These are phyloP conservation scores for Austroboletus festivus DNA, from an alignment of 768 basidiomycete species.

Conservation along the genomic window DNA sequence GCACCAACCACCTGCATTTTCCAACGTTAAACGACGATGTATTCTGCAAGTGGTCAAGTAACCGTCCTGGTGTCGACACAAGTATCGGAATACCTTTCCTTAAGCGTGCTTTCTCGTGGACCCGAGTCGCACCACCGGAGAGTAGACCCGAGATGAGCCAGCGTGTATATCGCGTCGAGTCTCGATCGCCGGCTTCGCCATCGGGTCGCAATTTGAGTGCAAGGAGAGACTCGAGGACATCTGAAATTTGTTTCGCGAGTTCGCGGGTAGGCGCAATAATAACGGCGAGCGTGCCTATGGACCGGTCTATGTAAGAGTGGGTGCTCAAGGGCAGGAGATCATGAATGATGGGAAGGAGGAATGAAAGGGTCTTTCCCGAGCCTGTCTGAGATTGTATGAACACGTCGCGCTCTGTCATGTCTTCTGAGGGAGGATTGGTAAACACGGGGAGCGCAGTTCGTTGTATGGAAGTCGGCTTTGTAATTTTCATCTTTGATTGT, in stretches of 20 bases:
- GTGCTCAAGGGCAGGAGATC: conserved; percentile 88
- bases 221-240: conserved; percentile 84
- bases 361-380: conserved; percentile 93
- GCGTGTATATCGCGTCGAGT: conserved; percentile 58
- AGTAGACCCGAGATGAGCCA: conserved; percentile 94
- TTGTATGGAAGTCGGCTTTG: conserved; percentile 89
- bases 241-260: conserved; percentile 93
- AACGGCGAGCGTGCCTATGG: conserved; percentile 90
- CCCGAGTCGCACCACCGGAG: conserved; percentile 89
- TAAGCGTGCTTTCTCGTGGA: conserved; percentile 93
- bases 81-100: conserved; percentile 94
- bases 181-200: conserved; percentile 51
- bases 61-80: conserved; percentile 91
- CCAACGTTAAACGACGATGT: conserved; percentile 90
- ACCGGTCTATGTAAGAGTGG: conserved; percentile 90
- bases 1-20: conserved; percentile 92
- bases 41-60: conserved; percentile 95
- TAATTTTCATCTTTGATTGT: conserved; percentile 72
- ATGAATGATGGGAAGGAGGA: conserved; percentile 91
- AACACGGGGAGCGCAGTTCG: conserved; percentile 66
- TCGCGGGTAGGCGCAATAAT: conserved; percentile 95
- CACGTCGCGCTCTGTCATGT: conserved; percentile 57
- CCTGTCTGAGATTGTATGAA: conserved; percentile 98
- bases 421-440: conserved; percentile 39
- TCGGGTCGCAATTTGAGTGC: conserved; percentile 67